Evolutionary conservation across 768 basidiomycete species (phyloP).

Genomic region (Naganishia antarctica): DNA sequence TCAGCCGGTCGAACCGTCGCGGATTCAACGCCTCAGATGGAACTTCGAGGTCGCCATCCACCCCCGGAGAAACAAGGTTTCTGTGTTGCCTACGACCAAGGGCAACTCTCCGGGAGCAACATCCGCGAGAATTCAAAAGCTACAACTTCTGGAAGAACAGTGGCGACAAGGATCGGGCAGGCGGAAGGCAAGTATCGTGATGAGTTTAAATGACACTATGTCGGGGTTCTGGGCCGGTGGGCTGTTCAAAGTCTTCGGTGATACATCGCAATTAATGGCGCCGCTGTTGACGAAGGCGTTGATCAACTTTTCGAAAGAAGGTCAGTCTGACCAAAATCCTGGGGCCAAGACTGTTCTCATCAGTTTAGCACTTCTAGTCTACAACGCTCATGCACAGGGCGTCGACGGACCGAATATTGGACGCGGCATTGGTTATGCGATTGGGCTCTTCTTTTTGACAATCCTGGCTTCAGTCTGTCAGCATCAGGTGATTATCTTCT

Average conservation of each 20-base stretch:
- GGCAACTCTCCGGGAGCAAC: not conserved
- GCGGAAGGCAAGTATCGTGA: conserved; percentile 31
- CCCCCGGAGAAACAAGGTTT: not conserved
- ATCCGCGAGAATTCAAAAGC: not conserved
- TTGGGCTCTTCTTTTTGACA: conserved; percentile 42
- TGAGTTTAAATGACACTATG: conserved; percentile 41
- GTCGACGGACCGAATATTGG: conserved; percentile 39
- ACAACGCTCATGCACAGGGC: conserved; percentile 35
- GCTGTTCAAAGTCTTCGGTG: conserved; percentile 45
- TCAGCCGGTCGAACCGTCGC: conserved; percentile 13
- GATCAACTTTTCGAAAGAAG: conserved; percentile 39
- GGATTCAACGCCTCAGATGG: conserved; percentile 35
- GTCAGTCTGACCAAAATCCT: conserved; percentile 20
- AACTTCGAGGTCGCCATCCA: conserved; percentile 39
- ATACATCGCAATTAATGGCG: conserved; percentile 38
- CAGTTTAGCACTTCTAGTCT: conserved; percentile 28
- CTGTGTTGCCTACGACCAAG: not conserved
- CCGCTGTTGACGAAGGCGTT: conserved; percentile 50
- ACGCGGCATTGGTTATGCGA: conserved; percentile 43
- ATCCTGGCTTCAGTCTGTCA: conserved; percentile 42
- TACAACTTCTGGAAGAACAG: conserved; percentile 47
- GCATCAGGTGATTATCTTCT: conserved; percentile 38
- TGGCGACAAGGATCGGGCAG: conserved; percentile 32
- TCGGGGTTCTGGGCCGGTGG: conserved; percentile 44
- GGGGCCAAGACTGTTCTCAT: not conserved